phyloP scores from a whole-genome alignment of 352 stramenopile genomes.

The Globisporangium uncinulatum region DNA sequence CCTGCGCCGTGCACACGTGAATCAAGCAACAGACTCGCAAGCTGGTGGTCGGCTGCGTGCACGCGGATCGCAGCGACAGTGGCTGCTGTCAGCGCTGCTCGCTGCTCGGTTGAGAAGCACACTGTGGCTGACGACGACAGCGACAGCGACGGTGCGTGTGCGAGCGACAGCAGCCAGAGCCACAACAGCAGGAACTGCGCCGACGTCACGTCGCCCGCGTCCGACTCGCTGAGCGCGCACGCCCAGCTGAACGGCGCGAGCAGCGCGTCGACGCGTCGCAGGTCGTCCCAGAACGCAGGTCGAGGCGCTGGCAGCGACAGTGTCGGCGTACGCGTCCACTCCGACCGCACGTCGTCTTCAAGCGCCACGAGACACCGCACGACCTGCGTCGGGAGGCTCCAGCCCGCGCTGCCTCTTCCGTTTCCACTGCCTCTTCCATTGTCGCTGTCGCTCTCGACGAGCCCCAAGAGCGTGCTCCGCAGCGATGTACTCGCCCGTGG shows the following conservation, averaged over 20 bases:
- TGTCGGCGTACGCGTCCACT: no score
- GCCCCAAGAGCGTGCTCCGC: neutral
- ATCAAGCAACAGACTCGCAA: conserved; percentile 44
- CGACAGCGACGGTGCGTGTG: conserved; percentile 7
- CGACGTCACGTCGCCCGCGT: conserved; percentile 17
- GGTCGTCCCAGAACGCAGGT: conserved; percentile 30
- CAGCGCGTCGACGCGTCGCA: conserved; percentile 25
- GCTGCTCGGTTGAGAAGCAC: conserved; percentile 4
- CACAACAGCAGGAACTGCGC: conserved; percentile 42
- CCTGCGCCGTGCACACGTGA: conserved; percentile 34
- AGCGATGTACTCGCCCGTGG: neutral
- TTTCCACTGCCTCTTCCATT: neutral
- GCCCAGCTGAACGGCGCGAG: conserved; percentile 42
- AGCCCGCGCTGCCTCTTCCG: neutral
- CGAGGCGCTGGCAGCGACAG: conserved; percentile 1
- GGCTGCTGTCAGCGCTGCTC: conserved; percentile 7
- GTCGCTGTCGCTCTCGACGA: neutral
- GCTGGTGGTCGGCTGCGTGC: conserved; percentile 23
- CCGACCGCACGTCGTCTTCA: conserved; percentile 16
- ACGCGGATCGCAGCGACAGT: conserved; percentile 10
- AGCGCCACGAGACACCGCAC: conserved; percentile 22
- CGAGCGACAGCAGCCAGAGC: conserved; percentile 33
- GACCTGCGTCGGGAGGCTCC: conserved; percentile 16
- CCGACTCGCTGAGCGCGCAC: conserved; percentile 30
- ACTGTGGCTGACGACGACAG: conserved; percentile 1